phyloP scores from a whole-genome alignment of 2,329 filamentous ascomycete genomes.

The Sporothrix variecibatus region DNA sequence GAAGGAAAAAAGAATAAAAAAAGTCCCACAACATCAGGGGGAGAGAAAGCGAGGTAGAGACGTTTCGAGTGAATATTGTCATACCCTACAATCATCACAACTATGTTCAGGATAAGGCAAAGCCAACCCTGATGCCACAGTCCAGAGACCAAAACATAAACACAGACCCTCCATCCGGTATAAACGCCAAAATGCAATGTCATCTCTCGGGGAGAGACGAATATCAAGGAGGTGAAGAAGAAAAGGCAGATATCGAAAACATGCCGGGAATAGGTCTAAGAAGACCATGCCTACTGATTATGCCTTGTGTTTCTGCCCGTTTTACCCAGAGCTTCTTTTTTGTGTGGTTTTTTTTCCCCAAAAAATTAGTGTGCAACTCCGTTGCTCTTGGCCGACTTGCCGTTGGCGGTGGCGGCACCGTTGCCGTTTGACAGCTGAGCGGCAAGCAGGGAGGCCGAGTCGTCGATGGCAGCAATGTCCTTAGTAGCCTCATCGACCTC shows the following conservation, averaged over 20 bases:
- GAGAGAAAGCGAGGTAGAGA: not conserved
- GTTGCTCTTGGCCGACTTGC: constrained; percentile 18
- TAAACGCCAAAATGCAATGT: constrained; percentile 29
- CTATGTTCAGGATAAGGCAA: not conserved
- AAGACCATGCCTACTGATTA: not conserved
- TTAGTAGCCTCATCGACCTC: constrained; percentile 46
- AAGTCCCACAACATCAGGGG: constrained; percentile 9
- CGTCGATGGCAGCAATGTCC: constrained; percentile 25
- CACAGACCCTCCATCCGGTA: constrained; percentile 11
- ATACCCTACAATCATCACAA: not conserved
- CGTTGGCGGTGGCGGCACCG: constrained; percentile 34
- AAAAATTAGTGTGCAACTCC: constrained; percentile 4
- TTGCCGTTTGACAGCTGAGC: constrained; percentile 29
- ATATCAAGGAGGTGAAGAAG: not conserved
- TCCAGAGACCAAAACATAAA: constrained; percentile 1
- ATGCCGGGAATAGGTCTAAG: not conserved
- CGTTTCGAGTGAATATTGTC: not conserved
- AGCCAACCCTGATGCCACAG: not conserved
- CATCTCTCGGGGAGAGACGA: not conserved
- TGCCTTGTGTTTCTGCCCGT: not conserved
- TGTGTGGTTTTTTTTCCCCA: not conserved
- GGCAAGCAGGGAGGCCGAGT: constrained; percentile 2
- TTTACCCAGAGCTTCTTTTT: not conserved
- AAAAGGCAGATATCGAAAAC: not conserved
- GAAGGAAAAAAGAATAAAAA: not conserved